A percentile compares a stretch with the other conserved stretches of the same genome.
phyloP scores from a whole-genome alignment of 2,329 filamentous ascomycete genomes.

The Phyllosticta capitalensis region DNA sequence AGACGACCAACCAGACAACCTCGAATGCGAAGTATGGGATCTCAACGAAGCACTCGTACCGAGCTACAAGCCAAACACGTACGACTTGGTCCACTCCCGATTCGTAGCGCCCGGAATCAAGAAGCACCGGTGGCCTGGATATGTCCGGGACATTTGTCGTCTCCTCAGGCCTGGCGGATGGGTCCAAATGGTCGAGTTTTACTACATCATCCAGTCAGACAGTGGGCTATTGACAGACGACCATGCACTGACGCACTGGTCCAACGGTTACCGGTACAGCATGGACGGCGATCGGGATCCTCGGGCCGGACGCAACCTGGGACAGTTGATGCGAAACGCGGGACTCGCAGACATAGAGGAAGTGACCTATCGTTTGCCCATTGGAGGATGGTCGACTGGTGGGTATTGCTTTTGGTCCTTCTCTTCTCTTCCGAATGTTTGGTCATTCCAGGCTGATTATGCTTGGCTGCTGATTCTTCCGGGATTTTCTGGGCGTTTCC shows the following conservation, averaged over 20 bases:
- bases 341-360: constrained; percentile 24
- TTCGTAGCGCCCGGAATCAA: constrained; percentile 65
- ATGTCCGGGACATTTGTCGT: constrained; percentile 65
- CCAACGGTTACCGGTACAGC: constrained; percentile 23
- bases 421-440: not conserved
- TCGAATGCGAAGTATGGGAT: constrained; percentile 25
- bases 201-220: constrained; percentile 76
- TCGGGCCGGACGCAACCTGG: constrained; percentile 23
- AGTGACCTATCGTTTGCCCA: constrained; percentile 23
- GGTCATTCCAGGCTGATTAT: not conserved
- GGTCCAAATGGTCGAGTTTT: constrained; percentile 82
- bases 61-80: constrained; percentile 60
- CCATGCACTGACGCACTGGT: constrained; percentile 29
- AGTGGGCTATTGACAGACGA: constrained; percentile 63
- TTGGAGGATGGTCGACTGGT: constrained; percentile 30
- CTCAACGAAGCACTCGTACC: constrained; percentile 27
- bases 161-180: constrained; percentile 69
- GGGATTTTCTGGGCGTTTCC: not conserved
- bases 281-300: constrained; percentile 28
- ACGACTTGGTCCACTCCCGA: constrained; percentile 76
- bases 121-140: constrained; percentile 60
- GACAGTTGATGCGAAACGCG: constrained; percentile 21
- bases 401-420: constrained; percentile 7
- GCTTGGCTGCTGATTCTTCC: too few relatives aligned
- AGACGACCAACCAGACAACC: constrained; percentile 28